Evolutionary conservation across 129 eudicot genomes (phyloP).

Genomic region (Arctium minus): DNA sequence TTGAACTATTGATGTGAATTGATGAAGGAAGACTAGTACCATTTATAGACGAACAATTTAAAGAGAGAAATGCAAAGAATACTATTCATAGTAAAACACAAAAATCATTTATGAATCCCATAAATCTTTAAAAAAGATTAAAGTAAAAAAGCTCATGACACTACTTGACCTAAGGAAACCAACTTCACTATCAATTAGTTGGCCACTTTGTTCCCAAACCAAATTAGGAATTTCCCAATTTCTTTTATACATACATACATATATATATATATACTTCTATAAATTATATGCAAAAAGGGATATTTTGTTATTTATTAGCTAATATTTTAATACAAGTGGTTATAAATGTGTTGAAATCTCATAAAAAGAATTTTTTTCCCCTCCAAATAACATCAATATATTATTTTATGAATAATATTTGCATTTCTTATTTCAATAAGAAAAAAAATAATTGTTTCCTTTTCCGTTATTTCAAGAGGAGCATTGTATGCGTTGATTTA

Average conservation of each 20-base stretch:
- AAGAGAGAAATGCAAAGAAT: constrained; percentile 11
- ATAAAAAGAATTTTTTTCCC: neutral
- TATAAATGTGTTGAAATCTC: neutral
- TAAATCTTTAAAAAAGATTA: constrained; percentile 15
- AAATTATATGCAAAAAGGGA: neutral
- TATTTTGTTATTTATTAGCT: neutral
- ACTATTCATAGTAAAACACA: constrained; percentile 27
- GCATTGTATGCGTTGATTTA: neutral
- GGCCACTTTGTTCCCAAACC: constrained; percentile 16
- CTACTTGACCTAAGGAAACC: constrained; percentile 19
- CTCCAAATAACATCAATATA: neutral
- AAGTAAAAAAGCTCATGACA: constrained; percentile 24
- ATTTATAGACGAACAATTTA: constrained; percentile 15
- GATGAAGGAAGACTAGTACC: neutral
- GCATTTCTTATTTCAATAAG: neutral
- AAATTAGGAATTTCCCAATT: neutral
- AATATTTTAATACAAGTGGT: neutral
- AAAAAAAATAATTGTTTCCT: neutral
- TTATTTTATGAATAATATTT: neutral
- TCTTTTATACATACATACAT: neutral
- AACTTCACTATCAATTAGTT: constrained; percentile 25
- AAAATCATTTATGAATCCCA: constrained; percentile 22
- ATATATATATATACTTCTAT: neutral
- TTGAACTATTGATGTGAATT: constrained; percentile 5
- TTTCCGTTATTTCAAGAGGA: neutral